phyloP scores from a whole-genome alignment of 2,329 filamentous ascomycete genomes.

The Arthrinium puccinioides region DNA sequence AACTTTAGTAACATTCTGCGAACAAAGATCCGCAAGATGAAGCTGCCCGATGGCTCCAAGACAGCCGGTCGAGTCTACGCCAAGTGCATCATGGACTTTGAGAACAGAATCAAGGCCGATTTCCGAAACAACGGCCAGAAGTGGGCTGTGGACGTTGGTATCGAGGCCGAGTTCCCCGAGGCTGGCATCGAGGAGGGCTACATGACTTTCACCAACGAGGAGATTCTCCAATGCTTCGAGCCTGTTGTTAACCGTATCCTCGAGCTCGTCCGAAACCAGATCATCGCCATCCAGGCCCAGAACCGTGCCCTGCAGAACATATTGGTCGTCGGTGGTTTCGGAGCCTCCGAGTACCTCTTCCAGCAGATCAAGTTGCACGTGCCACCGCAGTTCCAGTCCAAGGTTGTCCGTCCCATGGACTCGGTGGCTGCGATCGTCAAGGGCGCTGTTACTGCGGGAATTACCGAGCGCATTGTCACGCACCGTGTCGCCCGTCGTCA shows the following conservation, averaged over 20 bases:
- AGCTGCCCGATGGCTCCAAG: slow-evolving; percentile 49
- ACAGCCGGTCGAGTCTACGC: slow-evolving; percentile 78
- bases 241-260: slow-evolving; percentile 1
- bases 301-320: slow-evolving; percentile 16
- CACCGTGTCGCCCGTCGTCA: slow-evolving; percentile 95
- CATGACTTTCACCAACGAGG: slow-evolving; percentile 4
- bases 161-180: slow-evolving; percentile 96
- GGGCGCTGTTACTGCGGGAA: slow-evolving; percentile 59
- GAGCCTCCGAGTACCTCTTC: slow-evolving; percentile 27
- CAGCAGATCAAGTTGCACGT: slow-evolving; percentile 14
- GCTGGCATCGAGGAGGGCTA: slow-evolving; percentile 34
- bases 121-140: slow-evolving; percentile 61
- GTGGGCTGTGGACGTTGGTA: slow-evolving; percentile 97
- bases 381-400: slow-evolving; percentile 90
- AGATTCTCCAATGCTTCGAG: slow-evolving; percentile 3
- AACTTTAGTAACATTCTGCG: slow-evolving; percentile 4
- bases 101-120: slow-evolving; percentile 2
- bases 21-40: slow-evolving; percentile 3
- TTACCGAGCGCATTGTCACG: slow-evolving; percentile 93
- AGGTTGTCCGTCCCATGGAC: slow-evolving; percentile 23
- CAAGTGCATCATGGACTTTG: slow-evolving; percentile 4
- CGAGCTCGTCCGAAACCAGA: slow-evolving; percentile 1
- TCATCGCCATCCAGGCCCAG: background rate
- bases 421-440: slow-evolving; percentile 16
- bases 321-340: slow-evolving; percentile 30